Base-by-base conservation (phyloP, 495 filamentous ascomycete genomes). In the Daldinia concentrica region DNA sequence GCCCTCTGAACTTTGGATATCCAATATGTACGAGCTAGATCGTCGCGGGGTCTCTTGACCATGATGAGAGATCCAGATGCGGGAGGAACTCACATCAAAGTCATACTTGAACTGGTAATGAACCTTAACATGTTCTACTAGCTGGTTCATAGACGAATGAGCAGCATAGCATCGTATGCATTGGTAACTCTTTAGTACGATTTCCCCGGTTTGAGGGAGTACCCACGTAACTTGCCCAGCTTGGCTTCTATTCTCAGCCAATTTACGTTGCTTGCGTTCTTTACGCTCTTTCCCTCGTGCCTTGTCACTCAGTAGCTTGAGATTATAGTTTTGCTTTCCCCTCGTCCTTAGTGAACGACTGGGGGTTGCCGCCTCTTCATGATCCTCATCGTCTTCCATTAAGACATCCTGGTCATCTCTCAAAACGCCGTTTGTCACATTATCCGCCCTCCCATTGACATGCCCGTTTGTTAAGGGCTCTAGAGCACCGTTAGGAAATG, bases 291-390 rank as follows among this genome's bases (percentile, higher is more conserved):
- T 84, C 3, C 84, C 84, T 32, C 83, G 76, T 12, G 81, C 80
- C 52, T 76, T 84, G 63, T 80, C 81, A 74, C 80, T 84, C 32
- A 86, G 72, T 19, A 82, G 65, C 67, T 83, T 86, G 43, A 86
- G 68, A 61, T 87, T 86, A 66, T 87, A 87, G 36, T 84, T 86
- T 61, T 84, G 74, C 12, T 76, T 83, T 75, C 39, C 77, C 62
- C 81, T 75, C 64, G 79, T 65, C 27, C 81, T 78, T 62, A 79
- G 60, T 7, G 79, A 77, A 58, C 82, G 77, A 55, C 76, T 79
- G 9, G 82, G 82, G 36, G 81, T 84, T 24, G 78, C 74, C 12
- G 71, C 69, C n/a, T 74, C 72, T 52, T 74, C 75, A 17, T 74
- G 74, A 3, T 73, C 73, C 27, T 81, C 80, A 3, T 79, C 78